Evolutionary conservation across 495 filamentous ascomycete species (phyloP).

Genomic region (Penicillium tannophilum): DNA sequence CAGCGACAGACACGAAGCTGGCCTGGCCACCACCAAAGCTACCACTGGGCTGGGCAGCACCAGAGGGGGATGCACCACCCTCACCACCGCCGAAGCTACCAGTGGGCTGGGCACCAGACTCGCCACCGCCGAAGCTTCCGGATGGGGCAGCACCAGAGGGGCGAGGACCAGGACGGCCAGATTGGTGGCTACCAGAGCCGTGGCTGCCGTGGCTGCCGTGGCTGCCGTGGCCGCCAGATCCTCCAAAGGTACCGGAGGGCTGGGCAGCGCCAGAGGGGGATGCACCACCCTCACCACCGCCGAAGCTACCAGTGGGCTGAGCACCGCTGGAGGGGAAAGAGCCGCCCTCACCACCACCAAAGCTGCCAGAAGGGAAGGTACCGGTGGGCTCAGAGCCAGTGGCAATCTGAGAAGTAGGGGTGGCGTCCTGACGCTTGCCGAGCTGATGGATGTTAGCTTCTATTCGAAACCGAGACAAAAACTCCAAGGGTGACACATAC

Average conservation of each 20-base stretch:
- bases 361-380: constrained; percentile 3
- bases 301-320: constrained; percentile 1
- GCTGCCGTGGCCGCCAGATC: neutral
- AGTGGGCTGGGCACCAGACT: neutral
- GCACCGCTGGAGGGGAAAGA: neutral
- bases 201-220: no score
- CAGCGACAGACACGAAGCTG: constrained; percentile 7
- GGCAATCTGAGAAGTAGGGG: constrained; percentile 14
- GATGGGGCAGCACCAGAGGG: constrained; percentile 3
- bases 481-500: constrained; percentile 1
- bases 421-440: constrained; percentile 11
- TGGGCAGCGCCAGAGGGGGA: constrained; percentile 1
- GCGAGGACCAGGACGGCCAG: constrained; percentile 3
- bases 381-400: constrained; percentile 6
- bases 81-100: neutral
- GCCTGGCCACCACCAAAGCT: constrained; percentile 6
- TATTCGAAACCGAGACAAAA: neutral
- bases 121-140: neutral
- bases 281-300: constrained; percentile 1
- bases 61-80: constrained; percentile 5
- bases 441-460: constrained; percentile 4
- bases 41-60: constrained; percentile 10
- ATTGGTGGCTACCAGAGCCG: constrained; percentile 1
- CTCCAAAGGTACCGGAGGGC: neutral
- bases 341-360: neutral